Evolutionary conservation across 768 basidiomycete genomes (phyloP), one percentile per base, ranked within the genome.

Genomic region (Pleurotus tuoliensis): DNA sequence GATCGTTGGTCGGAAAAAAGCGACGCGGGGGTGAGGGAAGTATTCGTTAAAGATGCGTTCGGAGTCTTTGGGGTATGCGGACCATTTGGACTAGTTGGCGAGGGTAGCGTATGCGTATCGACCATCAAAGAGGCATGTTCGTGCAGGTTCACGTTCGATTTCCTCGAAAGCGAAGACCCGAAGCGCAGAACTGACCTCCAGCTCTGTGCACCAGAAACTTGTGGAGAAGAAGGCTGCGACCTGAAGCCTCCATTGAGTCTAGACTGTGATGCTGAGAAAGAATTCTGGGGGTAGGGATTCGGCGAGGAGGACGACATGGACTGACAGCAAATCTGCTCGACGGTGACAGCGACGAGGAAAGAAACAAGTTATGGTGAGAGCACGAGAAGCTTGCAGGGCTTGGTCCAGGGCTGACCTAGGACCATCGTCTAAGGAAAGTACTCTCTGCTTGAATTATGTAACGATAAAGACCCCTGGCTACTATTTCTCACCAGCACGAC

Each of bases 111-210:
- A 60, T 70, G 68, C 58, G 83, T 79, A 69, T 88, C 81, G 56
- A 84, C 71, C 47, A 80, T 66, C 56, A 84, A 70, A 53, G 51
- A 38, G 16, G 79, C 67, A 46, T 82, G 66, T 39, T 68, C 66
- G 60, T 72, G 75, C 41, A 62, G 66, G 20, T 72, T 76, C 43
- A 62, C 66, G 18, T 73, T 61, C 34, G 77, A 71, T 71, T 84
- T 90, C 74, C 81, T 86, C 48, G 82, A 81, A 6, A 87, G 86
- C 30, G 77, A 69, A 63, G 76, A 87, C 24, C 76, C 83, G 57
- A 90, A 74, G 59, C 88, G 83, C 73, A 92, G 85, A 59, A 90
- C 79, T 18, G 87, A 83, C 71, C 85, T 90, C 90, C 90, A 92
- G 51, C 76, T 66, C 47, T 68, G 66, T 59, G 74, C 62, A 43